Base-by-base conservation (phyloP, 2,329 filamentous ascomycete genomes). In the Cucurbitaria berberidis region DNA sequence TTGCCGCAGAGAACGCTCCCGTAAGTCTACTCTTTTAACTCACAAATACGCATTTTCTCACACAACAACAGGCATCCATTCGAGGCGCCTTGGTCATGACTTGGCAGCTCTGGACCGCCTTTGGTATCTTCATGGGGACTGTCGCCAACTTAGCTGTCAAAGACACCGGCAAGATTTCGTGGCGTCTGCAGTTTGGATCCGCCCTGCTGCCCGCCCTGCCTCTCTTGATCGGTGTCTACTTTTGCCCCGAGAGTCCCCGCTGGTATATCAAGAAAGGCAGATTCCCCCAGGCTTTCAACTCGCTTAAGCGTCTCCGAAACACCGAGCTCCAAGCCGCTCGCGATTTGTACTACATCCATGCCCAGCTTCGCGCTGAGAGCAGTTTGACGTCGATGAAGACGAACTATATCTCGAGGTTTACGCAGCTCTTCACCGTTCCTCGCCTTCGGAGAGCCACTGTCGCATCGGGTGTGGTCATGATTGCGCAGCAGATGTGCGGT, bases 381-480 rank as follows among this genome's bases (percentile, higher is more conserved):
- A 45, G 56, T 7, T 57, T 70, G 30, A 48, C 41, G 10, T 16
- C 32, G 34, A 22, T n/a, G 35, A 55, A 66, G 57, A 65, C 50
- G 50, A 75, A 69, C 46, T 65, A 73, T 32, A 63, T 76, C 51
- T 73, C 54, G 5, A 67, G 75, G n/a, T 75, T 76, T 54, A 49
- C 80, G 35, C 82, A 90, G 67, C 70, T 84, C 1, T 88, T 90
- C 64, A 88, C 84, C 9, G 81, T 90, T 48, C 86, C 88, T 1
- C 83, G 88, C 41, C 78, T 89, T 9, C 82, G 87, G 16, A 82
- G 87, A 18, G 91, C 91, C 3, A 92, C 86, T 5, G 79, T 89
- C 26, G 90, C 90, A 8, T 88, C 89, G 1, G 89, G 86, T 60
- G 84, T 84, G 1, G 89, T 93, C 62, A 95, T 95, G 89, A 84